A percentile compares a stretch with the other conserved stretches of the same genome.
phyloP scores from a whole-genome alignment of 768 basidiomycete genomes.

The Chalciporus chontae region DNA sequence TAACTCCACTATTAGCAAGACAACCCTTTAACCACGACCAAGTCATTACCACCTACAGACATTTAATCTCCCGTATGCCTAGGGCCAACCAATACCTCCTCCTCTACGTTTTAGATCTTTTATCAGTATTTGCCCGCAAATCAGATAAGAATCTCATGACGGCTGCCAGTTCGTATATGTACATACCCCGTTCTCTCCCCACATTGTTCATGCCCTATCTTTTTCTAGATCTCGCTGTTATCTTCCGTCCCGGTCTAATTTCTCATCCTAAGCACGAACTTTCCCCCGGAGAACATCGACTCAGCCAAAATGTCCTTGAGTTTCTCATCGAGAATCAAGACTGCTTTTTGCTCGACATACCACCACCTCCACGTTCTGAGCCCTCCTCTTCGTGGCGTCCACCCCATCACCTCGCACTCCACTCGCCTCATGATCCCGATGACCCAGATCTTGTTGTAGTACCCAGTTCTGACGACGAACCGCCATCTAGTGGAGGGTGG shows the following conservation, averaged over 20 bases:
- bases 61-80: conserved; percentile 80
- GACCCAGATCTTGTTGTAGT: conserved; percentile 44
- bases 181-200: conserved; percentile 1
- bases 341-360: conserved; percentile 88
- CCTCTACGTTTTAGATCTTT: conserved; percentile 91
- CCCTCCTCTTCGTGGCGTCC: conserved; percentile 30
- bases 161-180: conserved; percentile 67
- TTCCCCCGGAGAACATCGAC: conserved; percentile 78
- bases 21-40: conserved; percentile 66
- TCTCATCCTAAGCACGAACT: conserved; percentile 87
- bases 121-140: conserved; percentile 92
- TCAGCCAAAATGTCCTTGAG: conserved; percentile 88
- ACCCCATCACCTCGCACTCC: conserved; percentile 6
- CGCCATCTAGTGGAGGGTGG: conserved; percentile 49
- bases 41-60: conserved; percentile 76
- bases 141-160: conserved; percentile 95
- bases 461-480: conserved; percentile 48
- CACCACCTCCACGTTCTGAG: conserved; percentile 54
- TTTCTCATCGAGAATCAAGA: conserved; percentile 97
- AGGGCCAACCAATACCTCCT: conserved; percentile 92
- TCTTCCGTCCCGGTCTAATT: conserved; percentile 94
- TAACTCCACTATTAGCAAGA: conserved; percentile 46
- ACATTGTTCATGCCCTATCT: not conserved
- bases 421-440: conserved; percentile 31
- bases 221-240: conserved; percentile 82